Conservation (phyloP, 148 eudicot species). For the Simmondsia chinensis region DNA sequence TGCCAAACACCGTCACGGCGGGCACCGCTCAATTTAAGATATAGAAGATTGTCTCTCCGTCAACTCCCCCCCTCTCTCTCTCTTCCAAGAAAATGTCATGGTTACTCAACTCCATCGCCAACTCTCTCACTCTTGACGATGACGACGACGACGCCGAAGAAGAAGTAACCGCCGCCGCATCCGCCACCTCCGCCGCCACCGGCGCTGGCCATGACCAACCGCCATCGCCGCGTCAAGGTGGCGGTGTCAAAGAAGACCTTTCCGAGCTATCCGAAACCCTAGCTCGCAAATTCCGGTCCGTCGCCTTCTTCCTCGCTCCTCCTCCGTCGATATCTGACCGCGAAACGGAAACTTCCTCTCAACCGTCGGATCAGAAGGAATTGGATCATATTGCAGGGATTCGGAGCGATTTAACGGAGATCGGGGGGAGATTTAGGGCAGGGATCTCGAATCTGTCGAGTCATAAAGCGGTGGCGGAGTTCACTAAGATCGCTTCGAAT, state of each 20-base stretch:
- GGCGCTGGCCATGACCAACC: background rate
- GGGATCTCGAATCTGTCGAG: constrained; percentile 67
- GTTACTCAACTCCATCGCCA: constrained; percentile 64
- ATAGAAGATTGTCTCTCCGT: no score
- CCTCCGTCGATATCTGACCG: constrained; percentile 36
- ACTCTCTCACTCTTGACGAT: constrained; percentile 68
- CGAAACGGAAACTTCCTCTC: background rate
- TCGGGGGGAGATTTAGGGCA: constrained; percentile 69
- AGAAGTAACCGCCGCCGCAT: background rate
- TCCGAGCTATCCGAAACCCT: constrained; percentile 77
- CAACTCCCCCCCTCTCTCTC: background rate
- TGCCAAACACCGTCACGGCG: no score
- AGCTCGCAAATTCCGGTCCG: constrained; percentile 76
- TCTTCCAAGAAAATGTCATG: constrained; percentile 53
- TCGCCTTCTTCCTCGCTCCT: constrained; percentile 85
- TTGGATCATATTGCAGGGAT: constrained; percentile 30
- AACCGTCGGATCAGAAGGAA: constrained; percentile 3
- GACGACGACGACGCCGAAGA: constrained; percentile 14
- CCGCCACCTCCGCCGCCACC: constrained; percentile 4
- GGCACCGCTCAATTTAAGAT: no score
- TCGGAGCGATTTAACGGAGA: constrained; percentile 65
- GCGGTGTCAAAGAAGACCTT: constrained; percentile 87
- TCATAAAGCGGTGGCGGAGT: constrained; percentile 54
- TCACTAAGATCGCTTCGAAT: constrained; percentile 69
- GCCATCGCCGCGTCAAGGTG: constrained; percentile 8